Evolutionary conservation across 2,329 filamentous ascomycete species (phyloP).

Genomic region (Aureobasidium musti): DNA sequence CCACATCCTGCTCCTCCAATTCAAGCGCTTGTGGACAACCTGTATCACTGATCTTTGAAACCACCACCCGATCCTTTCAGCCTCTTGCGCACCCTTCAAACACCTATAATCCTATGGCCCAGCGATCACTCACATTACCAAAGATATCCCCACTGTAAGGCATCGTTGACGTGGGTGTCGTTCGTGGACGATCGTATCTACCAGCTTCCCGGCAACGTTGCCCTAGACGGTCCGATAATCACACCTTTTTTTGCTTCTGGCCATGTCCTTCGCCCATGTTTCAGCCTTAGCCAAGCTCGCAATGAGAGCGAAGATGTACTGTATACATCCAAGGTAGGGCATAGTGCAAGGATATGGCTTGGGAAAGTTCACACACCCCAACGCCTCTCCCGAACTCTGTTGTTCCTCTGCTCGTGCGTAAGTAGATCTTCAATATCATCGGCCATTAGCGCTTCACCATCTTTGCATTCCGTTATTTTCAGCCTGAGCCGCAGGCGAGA

Average conservation of each 20-base stretch:
- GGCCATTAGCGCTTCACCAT: constrained; percentile 7
- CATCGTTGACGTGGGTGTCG: constrained; percentile 7
- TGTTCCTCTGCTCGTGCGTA: constrained; percentile 8
- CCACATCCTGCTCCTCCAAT: neutral
- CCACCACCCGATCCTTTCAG: neutral
- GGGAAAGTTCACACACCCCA: constrained; percentile 4
- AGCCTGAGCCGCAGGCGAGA: neutral
- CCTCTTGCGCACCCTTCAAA: neutral
- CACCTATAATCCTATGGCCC: neutral
- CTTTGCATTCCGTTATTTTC: neutral
- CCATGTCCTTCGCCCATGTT: neutral
- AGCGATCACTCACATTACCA: neutral
- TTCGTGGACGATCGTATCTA: neutral
- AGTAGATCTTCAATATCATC: constrained; percentile 21
- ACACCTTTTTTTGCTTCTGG: neutral
- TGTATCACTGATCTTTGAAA: neutral
- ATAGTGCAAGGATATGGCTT: neutral
- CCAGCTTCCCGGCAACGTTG: neutral
- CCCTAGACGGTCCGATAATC: constrained; percentile 1
- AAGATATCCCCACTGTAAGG: neutral
- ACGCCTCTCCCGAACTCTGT: constrained; percentile 8
- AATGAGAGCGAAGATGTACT: neutral
- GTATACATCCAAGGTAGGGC: neutral
- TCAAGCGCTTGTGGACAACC: neutral
- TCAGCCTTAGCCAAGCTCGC: constrained; percentile 13